phyloP scores from a whole-genome alignment of 1,284 basidiomycete species.

The Melampsora americana region DNA sequence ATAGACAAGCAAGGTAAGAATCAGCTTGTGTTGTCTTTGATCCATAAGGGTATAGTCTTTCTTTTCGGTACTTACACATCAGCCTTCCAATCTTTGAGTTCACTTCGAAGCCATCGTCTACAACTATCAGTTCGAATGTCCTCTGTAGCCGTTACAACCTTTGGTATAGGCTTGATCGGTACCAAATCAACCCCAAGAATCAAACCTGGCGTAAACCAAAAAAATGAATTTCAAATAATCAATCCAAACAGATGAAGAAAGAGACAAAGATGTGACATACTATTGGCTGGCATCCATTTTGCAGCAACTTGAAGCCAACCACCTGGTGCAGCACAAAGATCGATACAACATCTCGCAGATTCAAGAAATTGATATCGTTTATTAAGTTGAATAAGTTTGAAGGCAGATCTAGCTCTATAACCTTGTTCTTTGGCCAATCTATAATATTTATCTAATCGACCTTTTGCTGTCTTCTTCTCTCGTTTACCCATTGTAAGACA shows the following conservation, averaged over 20 bases:
- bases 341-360: constrained; percentile 86
- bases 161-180: constrained; percentile 91
- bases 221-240: not conserved
- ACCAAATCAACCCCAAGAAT: constrained; percentile 82
- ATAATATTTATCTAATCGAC: constrained; percentile 49
- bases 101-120: constrained; percentile 76
- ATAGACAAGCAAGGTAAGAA: constrained; percentile 6
- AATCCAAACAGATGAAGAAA: constrained; percentile 49
- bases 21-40: not conserved
- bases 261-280: constrained; percentile 64
- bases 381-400: constrained; percentile 99
- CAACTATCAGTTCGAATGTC: constrained; percentile 94
- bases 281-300: constrained; percentile 97
- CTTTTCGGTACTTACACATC: constrained; percentile 63
- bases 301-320: constrained; percentile 98
- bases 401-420: constrained; percentile 97
- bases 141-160: constrained; percentile 84
- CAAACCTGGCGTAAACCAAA: constrained; percentile 20
- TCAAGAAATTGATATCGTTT: constrained; percentile 95
- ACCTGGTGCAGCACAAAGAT: constrained; percentile 97
- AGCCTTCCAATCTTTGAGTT: constrained; percentile 99
- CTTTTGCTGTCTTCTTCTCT: constrained; percentile 42
- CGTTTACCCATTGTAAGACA: constrained; percentile 30
- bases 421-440: constrained; percentile 78
- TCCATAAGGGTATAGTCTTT: not conserved